Evolutionary conservation across 495 filamentous ascomycete species (phyloP).

Genomic region (Penicillium tannophilum): DNA sequence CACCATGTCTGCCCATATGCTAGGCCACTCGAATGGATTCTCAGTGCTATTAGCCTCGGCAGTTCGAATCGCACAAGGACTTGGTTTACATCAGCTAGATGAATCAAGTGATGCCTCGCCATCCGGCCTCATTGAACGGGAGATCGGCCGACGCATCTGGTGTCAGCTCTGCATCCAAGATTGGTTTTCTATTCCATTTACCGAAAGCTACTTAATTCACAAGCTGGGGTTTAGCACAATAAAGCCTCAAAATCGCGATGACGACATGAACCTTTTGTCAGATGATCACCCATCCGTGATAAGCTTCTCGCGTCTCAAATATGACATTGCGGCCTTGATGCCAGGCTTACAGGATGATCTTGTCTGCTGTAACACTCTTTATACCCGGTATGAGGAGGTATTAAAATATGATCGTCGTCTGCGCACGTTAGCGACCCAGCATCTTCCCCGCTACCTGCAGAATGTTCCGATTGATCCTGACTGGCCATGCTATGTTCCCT

Average conservation of each 20-base stretch:
- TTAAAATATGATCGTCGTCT: constrained; percentile 39
- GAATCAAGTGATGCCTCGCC: constrained; percentile 15
- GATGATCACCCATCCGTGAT: constrained; percentile 34
- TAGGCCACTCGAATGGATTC: constrained; percentile 42
- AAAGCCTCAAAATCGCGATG: constrained; percentile 37
- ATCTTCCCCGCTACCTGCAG: constrained; percentile 31
- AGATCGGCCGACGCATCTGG: constrained; percentile 43
- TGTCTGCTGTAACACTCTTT: constrained; percentile 29
- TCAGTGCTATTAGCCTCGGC: constrained; percentile 35
- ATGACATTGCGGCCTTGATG: constrained; percentile 40
- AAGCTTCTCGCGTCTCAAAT: constrained; percentile 35
- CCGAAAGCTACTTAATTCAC: constrained; percentile 43
- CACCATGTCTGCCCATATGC: constrained; percentile 45
- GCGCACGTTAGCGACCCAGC: constrained; percentile 30
- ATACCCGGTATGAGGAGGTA: constrained; percentile 42
- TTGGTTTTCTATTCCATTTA: constrained; percentile 49
- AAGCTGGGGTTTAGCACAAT: constrained; percentile 31
- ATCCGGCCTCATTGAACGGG: constrained; percentile 20
- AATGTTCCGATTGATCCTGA: constrained; percentile 32
- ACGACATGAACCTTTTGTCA: constrained; percentile 33
- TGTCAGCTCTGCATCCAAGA: constrained; percentile 44
- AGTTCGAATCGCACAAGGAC: constrained; percentile 36
- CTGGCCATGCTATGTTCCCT: constrained; percentile 43
- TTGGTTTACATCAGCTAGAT: constrained; percentile 29
- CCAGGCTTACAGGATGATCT: constrained; percentile 41